Percentiles rank a stretch among this genome's conserved stretches.
Evolutionary conservation across 208 protist species (phyloP).

Genomic region (Acanthamoeba divionensis): DNA sequence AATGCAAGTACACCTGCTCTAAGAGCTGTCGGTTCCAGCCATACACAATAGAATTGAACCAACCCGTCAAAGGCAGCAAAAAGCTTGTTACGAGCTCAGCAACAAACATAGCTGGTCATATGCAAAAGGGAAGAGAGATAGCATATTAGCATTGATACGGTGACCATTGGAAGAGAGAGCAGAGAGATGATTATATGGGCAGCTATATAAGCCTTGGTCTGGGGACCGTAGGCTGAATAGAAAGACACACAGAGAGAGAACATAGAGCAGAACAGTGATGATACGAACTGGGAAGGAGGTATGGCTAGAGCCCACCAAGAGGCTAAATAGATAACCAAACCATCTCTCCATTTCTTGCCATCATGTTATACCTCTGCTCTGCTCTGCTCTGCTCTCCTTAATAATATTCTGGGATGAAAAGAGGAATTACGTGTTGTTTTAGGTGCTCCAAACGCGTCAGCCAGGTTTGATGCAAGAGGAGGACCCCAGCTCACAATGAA

Average conservation of each 20-base stretch:
- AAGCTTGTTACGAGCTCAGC: not conserved
- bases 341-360: too few species aligned
- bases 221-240: not conserved
- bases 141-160: not conserved
- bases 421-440: too few species aligned
- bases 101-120: not conserved
- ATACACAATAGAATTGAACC: constrained; percentile 39
- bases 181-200: not conserved
- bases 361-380: too few species aligned
- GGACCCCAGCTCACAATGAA: constrained; percentile 39
- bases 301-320: too few species aligned
- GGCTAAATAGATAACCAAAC: too few species aligned
- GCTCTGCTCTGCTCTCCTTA: too few species aligned
- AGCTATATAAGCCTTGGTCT: not conserved
- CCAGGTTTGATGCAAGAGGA: not conserved
- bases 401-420: too few species aligned
- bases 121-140: not conserved
- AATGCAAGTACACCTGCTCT: not conserved
- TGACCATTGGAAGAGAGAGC: not conserved
- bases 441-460: not conserved
- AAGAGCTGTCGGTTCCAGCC: constrained; percentile 17
- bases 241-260: too few species aligned
- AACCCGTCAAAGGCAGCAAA: constrained; percentile 25
- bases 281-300: too few species aligned
- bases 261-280: too few species aligned